Evolutionary conservation across 768 basidiomycete species (phyloP).

Genomic region (Leccinum boreale): DNA sequence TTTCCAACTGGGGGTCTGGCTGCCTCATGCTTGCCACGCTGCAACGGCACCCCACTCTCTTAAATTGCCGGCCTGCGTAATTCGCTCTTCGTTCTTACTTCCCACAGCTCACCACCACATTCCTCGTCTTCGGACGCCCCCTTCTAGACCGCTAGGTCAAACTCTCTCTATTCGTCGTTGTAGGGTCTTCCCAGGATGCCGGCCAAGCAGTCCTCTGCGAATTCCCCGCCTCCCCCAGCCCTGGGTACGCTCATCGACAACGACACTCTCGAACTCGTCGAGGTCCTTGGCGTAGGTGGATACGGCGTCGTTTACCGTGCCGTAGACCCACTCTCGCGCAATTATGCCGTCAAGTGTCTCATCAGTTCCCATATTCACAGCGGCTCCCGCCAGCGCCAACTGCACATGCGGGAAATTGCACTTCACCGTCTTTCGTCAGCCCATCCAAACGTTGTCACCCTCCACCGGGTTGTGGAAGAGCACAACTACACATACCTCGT

Average conservation of each 20-base stretch:
- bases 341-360: slow-evolving; percentile 92
- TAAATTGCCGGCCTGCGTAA: slow-evolving; percentile 29
- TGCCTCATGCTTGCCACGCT: slow-evolving; percentile 37
- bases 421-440: slow-evolving; percentile 73
- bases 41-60: slow-evolving; percentile 30
- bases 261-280: slow-evolving; percentile 75
- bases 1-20: slow-evolving; percentile 27
- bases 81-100: slow-evolving; percentile 26
- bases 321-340: slow-evolving; percentile 51
- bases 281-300: slow-evolving; percentile 88
- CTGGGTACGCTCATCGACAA: slow-evolving; percentile 83
- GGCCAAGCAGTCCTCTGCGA: slow-evolving; percentile 31
- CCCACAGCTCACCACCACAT: slow-evolving; percentile 19
- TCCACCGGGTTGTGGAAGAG: slow-evolving; percentile 87
- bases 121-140: slow-evolving; percentile 22
- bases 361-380: slow-evolving; percentile 47
- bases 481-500: slow-evolving; percentile 80
- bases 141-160: slow-evolving; percentile 25
- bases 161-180: slow-evolving; percentile 13
- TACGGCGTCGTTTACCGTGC: slow-evolving; percentile 96
- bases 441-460: slow-evolving; percentile 80
- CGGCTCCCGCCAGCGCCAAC: slow-evolving; percentile 55
- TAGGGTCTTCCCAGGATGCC: slow-evolving; percentile 27
- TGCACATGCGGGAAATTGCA: slow-evolving; percentile 87
- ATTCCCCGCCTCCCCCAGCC: slow-evolving; percentile 45